Evolutionary conservation across 2,329 filamentous ascomycete species (phyloP), one percentile per base, ranked within the genome.

Genomic region (Thelonectria blattea): DNA sequence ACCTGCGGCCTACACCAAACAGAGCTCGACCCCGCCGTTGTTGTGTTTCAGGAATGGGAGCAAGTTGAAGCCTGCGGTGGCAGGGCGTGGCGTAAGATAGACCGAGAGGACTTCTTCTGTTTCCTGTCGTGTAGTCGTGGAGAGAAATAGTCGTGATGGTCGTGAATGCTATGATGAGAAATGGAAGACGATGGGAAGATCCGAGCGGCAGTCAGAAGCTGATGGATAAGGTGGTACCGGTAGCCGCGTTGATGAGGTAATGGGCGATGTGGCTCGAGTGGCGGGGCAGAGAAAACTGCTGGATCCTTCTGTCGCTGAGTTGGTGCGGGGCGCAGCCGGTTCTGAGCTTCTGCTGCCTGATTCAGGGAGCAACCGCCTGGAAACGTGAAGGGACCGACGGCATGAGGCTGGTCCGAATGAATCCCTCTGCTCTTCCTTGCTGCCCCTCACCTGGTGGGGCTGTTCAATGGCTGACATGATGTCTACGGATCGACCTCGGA

Each of bases 11-110:
- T 73, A 72, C 72, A 74, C 74, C 70, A 71, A 67, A 71, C 73
- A 71, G 69, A 78, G 73, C 71, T 76, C 64, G 72, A 76, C 75
- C 76, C 73, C 75, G 67, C 75, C 70, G 62, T 59, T 32, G 59
- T 52, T 24, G 64, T 39, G n/a, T 60, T 42, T 52, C 27, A 50
- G 18, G 30, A 20, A 66, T 41, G 60, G 60, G 56, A 53, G 65
- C 58, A 56, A 56, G 24, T 14, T 17, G 42, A 52, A 30, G 50
- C 60, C 61, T 68, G 60, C 60, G 62, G 63, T 56, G 41, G 17
- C 12, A 15, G 37, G 39, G 61, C 30, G 56, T 54, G 60, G 65
- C 61, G 68, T 57, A 66, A 57, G 61, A 55, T 30, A 10, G 27
- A 30, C 27, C 5, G 43, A 30, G 12, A 7, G 17, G 20, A 37